A percentile compares a stretch with the other conserved stretches of the same genome.
These are phyloP conservation scores for Hygrocybe coccinea DNA, from an alignment of 768 basidiomycete species.

Conservation along the genomic window DNA sequence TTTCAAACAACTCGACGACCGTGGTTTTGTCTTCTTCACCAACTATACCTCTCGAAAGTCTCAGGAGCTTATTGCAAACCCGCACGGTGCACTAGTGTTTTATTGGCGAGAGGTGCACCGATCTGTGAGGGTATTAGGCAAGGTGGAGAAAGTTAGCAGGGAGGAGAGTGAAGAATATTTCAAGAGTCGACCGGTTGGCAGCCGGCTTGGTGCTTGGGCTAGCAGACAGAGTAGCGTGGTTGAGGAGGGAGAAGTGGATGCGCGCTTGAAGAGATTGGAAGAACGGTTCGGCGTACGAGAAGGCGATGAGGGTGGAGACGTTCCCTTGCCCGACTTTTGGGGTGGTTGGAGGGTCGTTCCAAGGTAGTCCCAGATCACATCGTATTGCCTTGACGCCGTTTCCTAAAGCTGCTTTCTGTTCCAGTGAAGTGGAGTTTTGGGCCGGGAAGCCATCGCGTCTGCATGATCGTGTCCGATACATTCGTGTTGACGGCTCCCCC, in stretches of 20 bases:
- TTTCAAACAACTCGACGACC: constrained; percentile 82
- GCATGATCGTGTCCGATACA: constrained; percentile 84
- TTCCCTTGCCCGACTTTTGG: constrained; percentile 89
- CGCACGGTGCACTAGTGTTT: constrained; percentile 76
- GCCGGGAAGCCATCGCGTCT: constrained; percentile 90
- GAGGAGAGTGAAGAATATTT: constrained; percentile 84
- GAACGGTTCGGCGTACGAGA: constrained; percentile 50
- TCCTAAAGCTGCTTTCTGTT: constrained; percentile 10
- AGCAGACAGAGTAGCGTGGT: constrained; percentile 83
- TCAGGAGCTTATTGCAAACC: constrained; percentile 68
- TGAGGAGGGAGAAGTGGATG: constrained; percentile 62
- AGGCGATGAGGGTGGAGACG: constrained; percentile 39
- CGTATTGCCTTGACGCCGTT: not conserved
- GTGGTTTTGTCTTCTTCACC: constrained; percentile 94
- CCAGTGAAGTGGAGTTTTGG: constrained; percentile 96
- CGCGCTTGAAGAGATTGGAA: constrained; percentile 53
- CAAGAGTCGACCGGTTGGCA: constrained; percentile 72
- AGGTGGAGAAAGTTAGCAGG: constrained; percentile 68
- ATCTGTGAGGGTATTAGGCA: constrained; percentile 80
- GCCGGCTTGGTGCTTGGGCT: constrained; percentile 88
- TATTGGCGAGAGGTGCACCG: constrained; percentile 87
- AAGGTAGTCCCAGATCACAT: constrained; percentile 48
- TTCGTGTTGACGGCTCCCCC: constrained; percentile 44
- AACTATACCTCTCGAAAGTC: constrained; percentile 96
- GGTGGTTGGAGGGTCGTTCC: constrained; percentile 96